Conservation (phyloP, 1,284 basidiomycete genomes). For the Cryptococcus sp. region DNA sequence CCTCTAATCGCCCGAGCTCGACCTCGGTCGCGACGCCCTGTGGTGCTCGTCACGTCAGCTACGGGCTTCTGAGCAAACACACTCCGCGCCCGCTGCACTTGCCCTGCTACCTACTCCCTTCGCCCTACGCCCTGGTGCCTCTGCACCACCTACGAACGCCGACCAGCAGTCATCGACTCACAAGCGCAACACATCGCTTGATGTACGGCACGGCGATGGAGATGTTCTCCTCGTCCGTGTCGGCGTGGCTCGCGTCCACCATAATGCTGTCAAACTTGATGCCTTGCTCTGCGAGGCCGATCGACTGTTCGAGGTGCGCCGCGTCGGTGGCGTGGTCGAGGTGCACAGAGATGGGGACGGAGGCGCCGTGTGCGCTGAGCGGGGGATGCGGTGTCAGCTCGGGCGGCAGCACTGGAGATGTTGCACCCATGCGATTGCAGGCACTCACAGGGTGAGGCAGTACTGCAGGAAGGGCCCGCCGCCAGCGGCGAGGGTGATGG, state of each 20-base stretch:
- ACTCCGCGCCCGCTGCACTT: not conserved
- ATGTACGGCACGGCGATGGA: slow-evolving; percentile 46
- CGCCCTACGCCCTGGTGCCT: too few relatives aligned
- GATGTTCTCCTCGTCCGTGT: slow-evolving; percentile 51
- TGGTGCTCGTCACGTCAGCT: not conserved
- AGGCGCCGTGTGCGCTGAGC: slow-evolving; percentile 56
- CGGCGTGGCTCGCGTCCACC: slow-evolving; percentile 50
- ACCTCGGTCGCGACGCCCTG: slow-evolving; percentile 53
- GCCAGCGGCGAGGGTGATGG: slow-evolving; percentile 39
- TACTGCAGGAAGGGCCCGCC: slow-evolving; percentile 35
- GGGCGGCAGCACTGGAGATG: not conserved
- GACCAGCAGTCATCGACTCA: slow-evolving; percentile 5
- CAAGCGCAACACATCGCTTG: slow-evolving; percentile 36
- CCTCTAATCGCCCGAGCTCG: slow-evolving; percentile 52
- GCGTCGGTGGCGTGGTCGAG: slow-evolving; percentile 52
- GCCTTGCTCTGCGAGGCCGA: slow-evolving; percentile 46
- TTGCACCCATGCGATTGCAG: not conserved
- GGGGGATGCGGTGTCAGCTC: slow-evolving; percentile 46
- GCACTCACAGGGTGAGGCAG: slow-evolving; percentile 35
- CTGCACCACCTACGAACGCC: not conserved
- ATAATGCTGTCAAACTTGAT: slow-evolving; percentile 51
- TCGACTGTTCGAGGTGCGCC: slow-evolving; percentile 50
- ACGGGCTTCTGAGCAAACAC: not conserved
- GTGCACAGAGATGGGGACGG: slow-evolving; percentile 51
- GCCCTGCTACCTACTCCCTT: too few relatives aligned